Evolutionary conservation across 225 moss, liverwort and hornwort species (phyloP).

Genomic region (Marchantia polymorpha): DNA sequence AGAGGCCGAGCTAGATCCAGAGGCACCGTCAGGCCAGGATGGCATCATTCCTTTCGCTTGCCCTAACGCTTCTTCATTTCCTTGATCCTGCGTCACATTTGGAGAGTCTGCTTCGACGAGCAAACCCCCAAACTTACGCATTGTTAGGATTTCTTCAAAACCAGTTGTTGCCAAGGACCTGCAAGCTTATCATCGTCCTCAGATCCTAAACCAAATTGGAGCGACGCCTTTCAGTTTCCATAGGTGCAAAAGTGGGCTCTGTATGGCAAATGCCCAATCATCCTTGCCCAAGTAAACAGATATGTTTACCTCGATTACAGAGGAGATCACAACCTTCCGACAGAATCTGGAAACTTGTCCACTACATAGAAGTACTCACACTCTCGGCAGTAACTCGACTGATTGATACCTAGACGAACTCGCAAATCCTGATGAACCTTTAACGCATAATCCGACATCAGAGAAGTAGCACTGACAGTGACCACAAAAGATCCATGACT

Average conservation of each 20-base stretch:
- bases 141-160: conserved; percentile 26
- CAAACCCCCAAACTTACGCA: conserved; percentile 31
- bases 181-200: conserved; percentile 27
- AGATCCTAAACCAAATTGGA: conserved; percentile 13
- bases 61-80: conserved; percentile 55
- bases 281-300: conserved; percentile 8
- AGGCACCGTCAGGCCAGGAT: conserved; percentile 79
- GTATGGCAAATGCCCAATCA: conserved; percentile 4
- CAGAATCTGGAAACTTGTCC: conserved; percentile 14
- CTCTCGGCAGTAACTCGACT: not conserved
- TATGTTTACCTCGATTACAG: not conserved
- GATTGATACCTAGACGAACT: not conserved
- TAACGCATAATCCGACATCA: conserved; percentile 14
- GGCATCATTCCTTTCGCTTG: conserved; percentile 76
- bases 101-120: conserved; percentile 29
- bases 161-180: not conserved
- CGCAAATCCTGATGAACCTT: conserved; percentile 12
- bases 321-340: not conserved
- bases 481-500: conserved; percentile 29
- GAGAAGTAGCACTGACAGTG: conserved; percentile 8
- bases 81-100: conserved; percentile 35
- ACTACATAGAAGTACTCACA: not conserved
- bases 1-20: conserved; percentile 67
- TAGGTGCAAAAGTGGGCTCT: conserved; percentile 8
- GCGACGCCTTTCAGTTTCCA: conserved; percentile 19